Base-by-base conservation (phyloP, 208 protist genomes). In the Angomonas ambiguus region DNA sequence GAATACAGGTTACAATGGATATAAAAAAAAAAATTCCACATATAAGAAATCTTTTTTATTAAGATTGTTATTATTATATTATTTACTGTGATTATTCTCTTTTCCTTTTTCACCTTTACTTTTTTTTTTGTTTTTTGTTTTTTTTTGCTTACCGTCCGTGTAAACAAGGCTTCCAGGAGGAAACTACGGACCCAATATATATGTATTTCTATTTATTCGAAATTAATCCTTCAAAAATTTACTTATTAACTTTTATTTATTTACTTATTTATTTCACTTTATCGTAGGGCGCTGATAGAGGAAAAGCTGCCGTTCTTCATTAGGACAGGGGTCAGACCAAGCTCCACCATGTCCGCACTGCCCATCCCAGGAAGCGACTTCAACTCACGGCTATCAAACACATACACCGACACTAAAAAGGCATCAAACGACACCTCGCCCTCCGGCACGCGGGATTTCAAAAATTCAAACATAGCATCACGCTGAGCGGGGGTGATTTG, bases 381-480 rank as follows among this genome's bases (percentile, higher is more conserved):
- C 11, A 76, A 51, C 11, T 73, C 78, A 38, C 73, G 69, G 24
- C 68, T 76, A 66, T 93, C 83, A 58, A 89, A 90, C 25, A 93
- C 76, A 56, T 82, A 86, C 69, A 88, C 77, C 41, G 72, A 80
- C 28, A 88, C 68, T 18, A 93, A 58, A 42, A 93, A 90, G 25
- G 79, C 62, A 51, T 87, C 83, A 62, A 93, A 93, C 30, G 72
- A 81, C 5, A 89, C 62, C 64, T 80, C 77, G 59, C 49, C 68
- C 1, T 65, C 61, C 27, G 80, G 74, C 58, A 76, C 72, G 62
- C 75, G 71, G 22, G 82, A 71, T 33, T 59, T 62, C 62, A 93
- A 62, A 41, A 81, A 93, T 0, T 91, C 80, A 68, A 82, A 93
- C 22, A 93, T 85, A 33, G 75, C 80, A 13, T 93, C 80, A 71